Evolutionary conservation across 2,329 filamentous ascomycete genomes (phyloP).

Genomic region (Berkeleyomyces rouxiae): DNA sequence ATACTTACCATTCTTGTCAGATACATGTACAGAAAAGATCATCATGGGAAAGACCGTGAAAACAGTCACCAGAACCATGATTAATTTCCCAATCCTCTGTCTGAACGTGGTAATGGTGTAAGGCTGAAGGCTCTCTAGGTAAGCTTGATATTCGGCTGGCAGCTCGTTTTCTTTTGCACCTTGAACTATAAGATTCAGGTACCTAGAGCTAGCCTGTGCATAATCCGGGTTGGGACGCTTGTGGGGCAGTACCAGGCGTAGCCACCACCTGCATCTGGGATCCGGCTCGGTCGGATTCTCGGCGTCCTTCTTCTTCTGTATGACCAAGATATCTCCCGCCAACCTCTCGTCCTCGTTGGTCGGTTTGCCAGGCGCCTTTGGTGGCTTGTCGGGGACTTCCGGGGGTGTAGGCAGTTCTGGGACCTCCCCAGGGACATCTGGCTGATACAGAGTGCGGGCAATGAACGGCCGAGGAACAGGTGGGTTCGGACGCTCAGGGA

Average conservation of each 20-base stretch:
- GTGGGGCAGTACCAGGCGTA: conserved; percentile 28
- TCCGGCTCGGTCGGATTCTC: conserved; percentile 14
- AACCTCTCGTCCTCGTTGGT: neutral
- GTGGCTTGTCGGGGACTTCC: conserved; percentile 19
- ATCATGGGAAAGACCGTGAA: conserved; percentile 37
- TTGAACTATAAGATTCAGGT: conserved; percentile 61
- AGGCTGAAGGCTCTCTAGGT: conserved; percentile 50
- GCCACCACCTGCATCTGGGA: conserved; percentile 24
- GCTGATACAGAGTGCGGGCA: conserved; percentile 63
- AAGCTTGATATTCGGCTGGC: conserved; percentile 59
- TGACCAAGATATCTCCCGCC: neutral
- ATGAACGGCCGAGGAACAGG: conserved; percentile 48
- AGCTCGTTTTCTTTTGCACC: conserved; percentile 70
- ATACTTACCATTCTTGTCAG: conserved; percentile 47
- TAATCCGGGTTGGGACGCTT: conserved; percentile 51
- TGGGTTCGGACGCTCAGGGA: conserved; percentile 46
- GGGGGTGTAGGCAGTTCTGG: conserved; percentile 31
- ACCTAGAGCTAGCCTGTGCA: conserved; percentile 69
- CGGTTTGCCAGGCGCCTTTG: conserved; percentile 16
- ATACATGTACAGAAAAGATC: conserved; percentile 31
- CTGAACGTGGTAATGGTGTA: conserved; percentile 52
- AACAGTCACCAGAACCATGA: conserved; percentile 38
- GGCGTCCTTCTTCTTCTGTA: conserved; percentile 5
- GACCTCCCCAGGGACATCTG: conserved; percentile 18
- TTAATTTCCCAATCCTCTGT: conserved; percentile 51